Evolutionary conservation across 495 filamentous ascomycete genomes (phyloP).

Genomic region (Talaromyces stipitatus): DNA sequence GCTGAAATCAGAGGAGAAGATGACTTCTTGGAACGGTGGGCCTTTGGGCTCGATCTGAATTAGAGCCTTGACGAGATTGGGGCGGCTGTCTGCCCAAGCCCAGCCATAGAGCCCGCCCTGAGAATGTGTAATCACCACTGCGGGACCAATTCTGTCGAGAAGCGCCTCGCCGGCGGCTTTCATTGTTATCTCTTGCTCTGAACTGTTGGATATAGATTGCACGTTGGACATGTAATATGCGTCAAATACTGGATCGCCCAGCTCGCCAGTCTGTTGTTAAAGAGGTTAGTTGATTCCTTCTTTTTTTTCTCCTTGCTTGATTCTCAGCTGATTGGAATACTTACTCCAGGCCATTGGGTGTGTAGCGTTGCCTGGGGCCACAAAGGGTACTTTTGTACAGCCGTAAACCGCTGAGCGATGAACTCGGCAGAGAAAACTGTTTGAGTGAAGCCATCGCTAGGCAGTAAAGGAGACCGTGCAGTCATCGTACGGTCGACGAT

Average conservation of each 20-base stretch:
- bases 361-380: constrained; percentile 40
- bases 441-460: not conserved
- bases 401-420: constrained; percentile 31
- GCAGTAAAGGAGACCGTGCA: constrained; percentile 20
- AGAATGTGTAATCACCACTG: constrained; percentile 23
- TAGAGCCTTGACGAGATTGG: constrained; percentile 18
- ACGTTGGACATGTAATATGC: constrained; percentile 25
- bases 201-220: constrained; percentile 15
- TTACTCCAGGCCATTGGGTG: constrained; percentile 52
- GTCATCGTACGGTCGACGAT: constrained; percentile 34
- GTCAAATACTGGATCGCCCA: constrained; percentile 45
- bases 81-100: constrained; percentile 21
- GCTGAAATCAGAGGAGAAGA: constrained; percentile 8
- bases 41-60: constrained; percentile 22
- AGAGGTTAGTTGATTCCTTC: too few species aligned
- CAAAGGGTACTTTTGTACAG: constrained; percentile 16
- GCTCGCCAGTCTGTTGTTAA: constrained; percentile 30
- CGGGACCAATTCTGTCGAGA: constrained; percentile 22
- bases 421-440: constrained; percentile 14
- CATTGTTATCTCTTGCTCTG: constrained; percentile 13
- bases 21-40: constrained; percentile 13
- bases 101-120: constrained; percentile 22
- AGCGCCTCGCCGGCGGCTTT: constrained; percentile 18
- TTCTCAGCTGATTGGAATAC: too few species aligned
- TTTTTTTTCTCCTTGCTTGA: too few species aligned